Conservation (phyloP, 768 basidiomycete genomes). For the Pulveroboletus ravenelii region DNA sequence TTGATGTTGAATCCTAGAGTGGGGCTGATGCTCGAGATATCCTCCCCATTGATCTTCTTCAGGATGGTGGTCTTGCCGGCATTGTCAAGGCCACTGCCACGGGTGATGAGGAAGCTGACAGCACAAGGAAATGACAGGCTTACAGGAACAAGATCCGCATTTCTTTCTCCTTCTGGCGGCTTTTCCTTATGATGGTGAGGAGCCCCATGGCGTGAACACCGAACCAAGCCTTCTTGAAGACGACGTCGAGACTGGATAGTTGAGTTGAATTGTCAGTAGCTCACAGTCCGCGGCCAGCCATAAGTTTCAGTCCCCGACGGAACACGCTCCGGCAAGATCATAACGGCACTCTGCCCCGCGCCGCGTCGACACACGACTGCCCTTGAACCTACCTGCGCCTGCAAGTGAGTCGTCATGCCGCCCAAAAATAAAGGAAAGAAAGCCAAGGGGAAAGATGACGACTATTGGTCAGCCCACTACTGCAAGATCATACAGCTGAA, state of each 20-base stretch:
- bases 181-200: conserved; percentile 95
- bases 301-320: conserved; percentile 11
- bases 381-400: not conserved
- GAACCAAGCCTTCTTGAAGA: not conserved
- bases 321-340: conserved; percentile 16
- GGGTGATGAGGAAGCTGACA: conserved; percentile 15
- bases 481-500: conserved; percentile 14
- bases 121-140: conserved; percentile 20
- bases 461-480: conserved; percentile 56
- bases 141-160: conserved; percentile 95
- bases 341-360: not conserved
- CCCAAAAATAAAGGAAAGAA: conserved; percentile 86
- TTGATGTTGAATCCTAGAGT: conserved; percentile 99
- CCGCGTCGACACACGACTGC: not conserved
- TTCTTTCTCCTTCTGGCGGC: conserved; percentile 90
- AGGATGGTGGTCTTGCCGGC: conserved; percentile 98
- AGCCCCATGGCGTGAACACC: conserved; percentile 63
- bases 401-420: conserved; percentile 26
- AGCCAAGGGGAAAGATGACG: conserved; percentile 74
- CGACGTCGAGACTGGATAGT: too few species aligned
- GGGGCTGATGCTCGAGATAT: conserved; percentile 82
- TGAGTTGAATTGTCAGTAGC: too few species aligned
- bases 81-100: conserved; percentile 86
- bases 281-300: too few species aligned
- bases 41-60: conserved; percentile 91